A percentile compares a stretch with the other conserved stretches of the same genome.
These are phyloP conservation scores for Amanita pallidorosea DNA, from an alignment of 768 basidiomycete genomes.

Conservation along the genomic window DNA sequence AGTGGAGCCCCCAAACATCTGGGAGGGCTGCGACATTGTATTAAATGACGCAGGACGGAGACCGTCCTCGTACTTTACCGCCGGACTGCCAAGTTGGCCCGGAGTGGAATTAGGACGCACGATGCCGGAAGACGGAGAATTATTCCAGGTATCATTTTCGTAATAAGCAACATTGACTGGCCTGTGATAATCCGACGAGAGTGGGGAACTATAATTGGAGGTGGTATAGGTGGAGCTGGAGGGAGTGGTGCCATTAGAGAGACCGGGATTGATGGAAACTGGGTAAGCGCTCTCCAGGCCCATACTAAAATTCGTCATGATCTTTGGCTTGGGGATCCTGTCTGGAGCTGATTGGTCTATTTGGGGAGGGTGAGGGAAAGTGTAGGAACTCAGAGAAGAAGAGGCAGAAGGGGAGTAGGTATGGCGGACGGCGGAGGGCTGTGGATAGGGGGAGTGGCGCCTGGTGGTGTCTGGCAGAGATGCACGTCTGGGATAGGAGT, in stretches of 20 bases:
- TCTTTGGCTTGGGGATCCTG: constrained; percentile 28
- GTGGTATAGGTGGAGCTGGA: constrained; percentile 40
- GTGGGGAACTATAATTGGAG: constrained; percentile 33
- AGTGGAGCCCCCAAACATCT: constrained; percentile 55
- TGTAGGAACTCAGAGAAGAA: constrained; percentile 35
- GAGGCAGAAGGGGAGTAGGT: constrained; percentile 34
- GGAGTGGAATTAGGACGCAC: constrained; percentile 61
- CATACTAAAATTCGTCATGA: constrained; percentile 38
- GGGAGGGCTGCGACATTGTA: constrained; percentile 40
- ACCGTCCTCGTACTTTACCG: constrained; percentile 61
- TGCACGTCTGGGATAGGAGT: constrained; percentile 47
- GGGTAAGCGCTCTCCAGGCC: constrained; percentile 24
- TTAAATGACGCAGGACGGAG: constrained; percentile 61
- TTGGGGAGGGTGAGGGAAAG: constrained; percentile 33
- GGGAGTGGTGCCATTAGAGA: constrained; percentile 41
- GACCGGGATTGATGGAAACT: constrained; percentile 35
- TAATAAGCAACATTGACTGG: constrained; percentile 32
- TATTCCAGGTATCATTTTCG: constrained; percentile 46
- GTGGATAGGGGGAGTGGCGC: constrained; percentile 47
- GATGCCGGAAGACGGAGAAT: constrained; percentile 39
- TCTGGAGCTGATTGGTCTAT: constrained; percentile 27
- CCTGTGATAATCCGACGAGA: constrained; percentile 36
- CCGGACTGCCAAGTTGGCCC: constrained; percentile 41
- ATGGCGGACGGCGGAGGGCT: constrained; percentile 31
- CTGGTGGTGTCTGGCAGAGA: constrained; percentile 49